Base-by-base conservation (phyloP, 1,139 yeast genomes). In the Suhomyces atakaporum region DNA sequence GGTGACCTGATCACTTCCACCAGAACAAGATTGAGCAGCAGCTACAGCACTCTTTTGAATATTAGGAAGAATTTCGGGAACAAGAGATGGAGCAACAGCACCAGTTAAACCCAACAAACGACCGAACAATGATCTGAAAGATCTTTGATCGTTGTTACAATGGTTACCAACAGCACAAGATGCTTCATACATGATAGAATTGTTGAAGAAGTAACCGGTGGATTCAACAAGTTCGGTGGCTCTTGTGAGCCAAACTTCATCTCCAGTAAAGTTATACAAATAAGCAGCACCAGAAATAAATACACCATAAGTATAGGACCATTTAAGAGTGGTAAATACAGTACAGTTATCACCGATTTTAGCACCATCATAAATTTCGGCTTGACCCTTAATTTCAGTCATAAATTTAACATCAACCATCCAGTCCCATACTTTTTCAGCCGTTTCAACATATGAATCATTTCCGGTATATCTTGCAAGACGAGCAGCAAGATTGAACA, bases 241-340 rank as follows among this genome's bases (percentile, higher is more conserved):
- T 54, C 95, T 75, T 24, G 66, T 66, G 40, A 69, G 67, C 97
- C 97, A 90, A 28, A 57, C 59, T 11, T 72, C 72, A 40, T 84
- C 83, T 27, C 69, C 77, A 1, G 96, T 87, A 51, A 71, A 71
- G 57, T 86, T 86, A 63, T 82, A 87, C 55, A 90, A 63, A 59
- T 78, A 88, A 1, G 97, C 96, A 48, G 84, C 69, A 3, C 97
- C 97, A 1, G 88, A 62, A 56, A 88, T 56, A 63, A 87, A 62
- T 43, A 90, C 69, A 5, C 96, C 97, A 49, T 82, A 85, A 53
- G 89, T 90, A 65, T 90, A 90, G 11, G 92, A 76, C 97, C 97
- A 90, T 54, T 83, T 85, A 36, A 75, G 73, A 40, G 60, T 59
- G 7, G 86, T 77, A 34, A 77, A 65, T 16, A 63, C 58, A 1